Conservation (phyloP, 192 early-diverging fungal species). For the Pecoramyces ruminantium region DNA sequence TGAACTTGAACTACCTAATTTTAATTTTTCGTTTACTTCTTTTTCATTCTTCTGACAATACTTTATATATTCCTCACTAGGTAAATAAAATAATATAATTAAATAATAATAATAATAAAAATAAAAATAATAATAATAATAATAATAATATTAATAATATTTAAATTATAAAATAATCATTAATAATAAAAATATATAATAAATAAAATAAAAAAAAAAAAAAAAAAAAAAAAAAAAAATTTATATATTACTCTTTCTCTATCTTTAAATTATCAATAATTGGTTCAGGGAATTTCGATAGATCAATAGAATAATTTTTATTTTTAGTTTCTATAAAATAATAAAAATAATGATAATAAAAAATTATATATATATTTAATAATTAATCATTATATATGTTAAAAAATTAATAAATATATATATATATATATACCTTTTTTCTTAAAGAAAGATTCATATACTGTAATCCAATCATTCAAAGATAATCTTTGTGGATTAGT, state of each 20-base stretch:
- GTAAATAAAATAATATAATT: too few relatives aligned
- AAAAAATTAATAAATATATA: background rate
- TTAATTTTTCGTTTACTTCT: background rate
- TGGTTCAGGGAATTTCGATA: background rate
- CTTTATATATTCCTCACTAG: background rate
- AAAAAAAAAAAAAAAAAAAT: too few relatives aligned
- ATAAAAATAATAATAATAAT: too few relatives aligned
- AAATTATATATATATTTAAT: too few relatives aligned
- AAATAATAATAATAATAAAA: background rate
- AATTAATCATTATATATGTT: too few relatives aligned
- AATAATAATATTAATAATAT: too few relatives aligned
- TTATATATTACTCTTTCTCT: background rate
- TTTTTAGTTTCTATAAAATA: background rate
- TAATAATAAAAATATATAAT: too few relatives aligned
- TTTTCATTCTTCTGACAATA: background rate
- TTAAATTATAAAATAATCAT: too few relatives aligned
- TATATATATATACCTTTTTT: background rate
- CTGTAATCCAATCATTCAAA: background rate
- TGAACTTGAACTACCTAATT: background rate
- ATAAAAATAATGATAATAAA: too few relatives aligned
- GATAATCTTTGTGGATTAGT: background rate
- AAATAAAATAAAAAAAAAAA: too few relatives aligned
- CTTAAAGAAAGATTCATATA: background rate
- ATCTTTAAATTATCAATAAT: background rate
- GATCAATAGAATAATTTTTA: background rate